These are phyloP conservation scores for Cenchrus fungigraminus DNA, from an alignment of 176 grass and related monocot genomes.

Conservation along the genomic window DNA sequence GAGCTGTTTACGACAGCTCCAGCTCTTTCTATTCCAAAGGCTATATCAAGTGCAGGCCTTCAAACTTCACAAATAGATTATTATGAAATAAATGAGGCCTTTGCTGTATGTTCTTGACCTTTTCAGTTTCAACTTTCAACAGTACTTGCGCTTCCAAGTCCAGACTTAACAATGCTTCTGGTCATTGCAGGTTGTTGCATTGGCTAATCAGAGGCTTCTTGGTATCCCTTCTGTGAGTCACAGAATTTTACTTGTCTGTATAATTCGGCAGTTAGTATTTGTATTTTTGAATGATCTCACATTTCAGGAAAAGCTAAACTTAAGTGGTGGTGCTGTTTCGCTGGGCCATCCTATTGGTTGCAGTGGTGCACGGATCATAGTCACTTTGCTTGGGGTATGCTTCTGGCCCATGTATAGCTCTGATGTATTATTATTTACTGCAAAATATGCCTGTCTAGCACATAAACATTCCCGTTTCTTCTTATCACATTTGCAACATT, in stretches of 20 bases:
- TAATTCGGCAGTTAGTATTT: slow-evolving; percentile 10
- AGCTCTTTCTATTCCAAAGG: slow-evolving; percentile 95
- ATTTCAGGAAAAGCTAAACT: slow-evolving; percentile 79
- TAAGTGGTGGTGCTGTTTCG: slow-evolving; percentile 92
- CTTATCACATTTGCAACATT: not conserved
- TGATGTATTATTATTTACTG: not conserved
- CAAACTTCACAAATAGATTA: slow-evolving; percentile 85
- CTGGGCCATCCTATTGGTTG: slow-evolving; percentile 94
- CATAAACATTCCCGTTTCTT: slow-evolving; percentile 7
- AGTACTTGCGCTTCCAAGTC: not conserved
- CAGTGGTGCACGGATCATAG: slow-evolving; percentile 87
- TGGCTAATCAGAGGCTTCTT: slow-evolving; percentile 95
- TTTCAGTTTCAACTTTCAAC: slow-evolving; percentile 32
- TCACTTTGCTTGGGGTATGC: slow-evolving; percentile 93
- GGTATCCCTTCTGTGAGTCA: slow-evolving; percentile 74
- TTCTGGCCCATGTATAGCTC: slow-evolving; percentile 20
- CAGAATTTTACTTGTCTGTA: not conserved
- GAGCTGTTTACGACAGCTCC: slow-evolving; percentile 91
- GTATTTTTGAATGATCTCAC: not conserved
- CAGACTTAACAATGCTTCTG: slow-evolving; percentile 34
- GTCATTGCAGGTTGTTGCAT: slow-evolving; percentile 76
- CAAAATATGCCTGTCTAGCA: not conserved
- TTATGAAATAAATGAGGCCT: slow-evolving; percentile 98
- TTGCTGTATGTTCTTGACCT: slow-evolving; percentile 60
- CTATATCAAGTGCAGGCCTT: slow-evolving; percentile 79